phyloP scores from a whole-genome alignment of 441 rosid species.

The Breynia disticha region DNA sequence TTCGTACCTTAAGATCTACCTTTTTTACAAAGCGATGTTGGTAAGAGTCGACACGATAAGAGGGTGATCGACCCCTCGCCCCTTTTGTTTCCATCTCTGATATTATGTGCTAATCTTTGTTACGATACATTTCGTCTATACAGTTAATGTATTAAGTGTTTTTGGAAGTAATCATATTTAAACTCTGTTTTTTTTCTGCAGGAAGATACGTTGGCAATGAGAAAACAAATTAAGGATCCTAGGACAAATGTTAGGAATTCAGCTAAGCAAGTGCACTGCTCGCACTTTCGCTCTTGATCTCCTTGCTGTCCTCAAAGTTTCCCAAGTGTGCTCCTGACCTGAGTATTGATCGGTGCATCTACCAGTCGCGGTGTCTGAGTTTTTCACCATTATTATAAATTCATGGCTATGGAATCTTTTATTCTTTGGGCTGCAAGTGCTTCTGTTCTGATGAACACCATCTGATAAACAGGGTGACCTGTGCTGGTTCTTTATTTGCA shows the following conservation, averaged over 20 bases:
- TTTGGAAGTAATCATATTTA: background rate
- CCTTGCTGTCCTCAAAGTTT: slow-evolving; percentile 91
- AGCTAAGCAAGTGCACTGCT: slow-evolving; percentile 93
- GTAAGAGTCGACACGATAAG: no score
- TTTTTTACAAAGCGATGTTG: slow-evolving; percentile 3
- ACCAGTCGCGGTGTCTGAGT: slow-evolving; percentile 33
- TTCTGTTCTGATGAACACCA: background rate
- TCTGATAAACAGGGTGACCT: background rate
- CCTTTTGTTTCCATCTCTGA: no score
- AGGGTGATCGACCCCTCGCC: no score
- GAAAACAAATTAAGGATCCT: slow-evolving; percentile 86
- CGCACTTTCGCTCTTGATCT: slow-evolving; percentile 96
- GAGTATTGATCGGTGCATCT: slow-evolving; percentile 69
- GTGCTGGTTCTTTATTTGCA: no score
- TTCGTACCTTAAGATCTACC: background rate
- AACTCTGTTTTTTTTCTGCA: slow-evolving; percentile 25
- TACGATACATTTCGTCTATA: no score
- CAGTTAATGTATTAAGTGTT: background rate
- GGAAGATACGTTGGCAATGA: slow-evolving; percentile 75
- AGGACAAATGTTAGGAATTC: slow-evolving; percentile 91
- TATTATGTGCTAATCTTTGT: no score
- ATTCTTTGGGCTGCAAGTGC: no score
- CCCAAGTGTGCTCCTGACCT: slow-evolving; percentile 91
- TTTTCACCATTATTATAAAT: slow-evolving; percentile 5
- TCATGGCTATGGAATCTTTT: background rate